Evolutionary conservation across 345 rosid species (phyloP).

Genomic region (Limnanthes douglasii): DNA sequence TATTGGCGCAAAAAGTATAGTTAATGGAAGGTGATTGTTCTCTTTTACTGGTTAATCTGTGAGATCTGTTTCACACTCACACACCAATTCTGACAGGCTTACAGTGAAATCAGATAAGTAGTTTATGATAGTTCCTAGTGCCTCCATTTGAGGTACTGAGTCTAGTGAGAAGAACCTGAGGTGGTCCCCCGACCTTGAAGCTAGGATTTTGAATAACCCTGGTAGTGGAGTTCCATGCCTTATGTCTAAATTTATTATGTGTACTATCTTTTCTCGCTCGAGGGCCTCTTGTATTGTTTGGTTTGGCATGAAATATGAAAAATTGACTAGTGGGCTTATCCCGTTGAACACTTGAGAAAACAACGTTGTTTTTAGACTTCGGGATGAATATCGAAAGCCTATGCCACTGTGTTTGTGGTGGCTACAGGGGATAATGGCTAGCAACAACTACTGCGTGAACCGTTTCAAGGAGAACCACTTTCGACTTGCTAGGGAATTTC

Average conservation of each 20-base stretch:
- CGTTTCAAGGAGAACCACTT: too few relatives aligned
- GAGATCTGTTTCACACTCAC: too few relatives aligned
- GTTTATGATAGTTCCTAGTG: constrained; percentile 83
- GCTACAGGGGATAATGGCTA: too few relatives aligned
- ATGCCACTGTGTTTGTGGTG: too few relatives aligned
- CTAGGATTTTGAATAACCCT: constrained; percentile 82
- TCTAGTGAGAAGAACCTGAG: constrained; percentile 85
- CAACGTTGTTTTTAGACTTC: constrained; percentile 62
- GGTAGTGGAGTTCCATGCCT: constrained; percentile 99
- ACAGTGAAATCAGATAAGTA: constrained; percentile 81
- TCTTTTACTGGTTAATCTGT: too few relatives aligned
- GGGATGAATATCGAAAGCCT: too few relatives aligned
- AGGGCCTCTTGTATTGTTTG: constrained; percentile 97
- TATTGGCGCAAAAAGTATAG: too few relatives aligned
- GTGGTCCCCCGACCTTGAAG: constrained; percentile 87
- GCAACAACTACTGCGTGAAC: too few relatives aligned
- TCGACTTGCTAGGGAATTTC: too few relatives aligned
- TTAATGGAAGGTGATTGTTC: too few relatives aligned
- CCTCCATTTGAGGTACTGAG: constrained; percentile 80
- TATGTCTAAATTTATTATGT: constrained; percentile 86
- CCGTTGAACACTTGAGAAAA: constrained; percentile 99
- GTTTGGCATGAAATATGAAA: constrained; percentile 95
- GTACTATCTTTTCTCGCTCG: constrained; percentile 85
- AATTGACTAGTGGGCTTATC: constrained; percentile 87
- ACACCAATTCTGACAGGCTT: too few relatives aligned